Conservation (phyloP, 2,329 filamentous ascomycete species). For the Beauveria bassiana region DNA sequence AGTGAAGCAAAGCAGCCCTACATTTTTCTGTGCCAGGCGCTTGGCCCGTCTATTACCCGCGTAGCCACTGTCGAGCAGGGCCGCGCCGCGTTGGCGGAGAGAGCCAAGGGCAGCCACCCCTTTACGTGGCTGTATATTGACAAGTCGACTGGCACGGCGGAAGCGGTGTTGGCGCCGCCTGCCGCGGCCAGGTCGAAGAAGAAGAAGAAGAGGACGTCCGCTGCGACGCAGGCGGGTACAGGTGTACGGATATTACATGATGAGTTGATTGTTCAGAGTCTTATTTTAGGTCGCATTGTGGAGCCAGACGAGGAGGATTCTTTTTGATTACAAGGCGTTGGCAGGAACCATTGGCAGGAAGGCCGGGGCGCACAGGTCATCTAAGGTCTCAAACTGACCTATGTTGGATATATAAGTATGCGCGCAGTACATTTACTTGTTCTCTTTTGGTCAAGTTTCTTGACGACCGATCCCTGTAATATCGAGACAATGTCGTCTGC, state of each 20-base stretch:
- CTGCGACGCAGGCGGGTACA: conserved; percentile 17
- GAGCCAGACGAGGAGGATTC: conserved; percentile 43
- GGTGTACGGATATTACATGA: conserved; percentile 65
- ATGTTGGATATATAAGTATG: background rate
- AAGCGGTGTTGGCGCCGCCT: conserved; percentile 35
- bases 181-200: conserved; percentile 28
- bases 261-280: conserved; percentile 84
- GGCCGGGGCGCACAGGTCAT: background rate
- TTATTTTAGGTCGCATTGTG: conserved; percentile 76
- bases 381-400: background rate
- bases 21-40: conserved; percentile 68
- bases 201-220: conserved; percentile 29
- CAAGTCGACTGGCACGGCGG: conserved; percentile 48
- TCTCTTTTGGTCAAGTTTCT: too few relatives aligned
- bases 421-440: too few relatives aligned
- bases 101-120: conserved; percentile 35
- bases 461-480: too few relatives aligned
- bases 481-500: too few relatives aligned
- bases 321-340: conserved; percentile 9
- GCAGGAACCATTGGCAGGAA: background rate
- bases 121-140: conserved; percentile 81
- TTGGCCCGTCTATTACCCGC: conserved; percentile 65
- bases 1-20: conserved; percentile 63
- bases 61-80: conserved; percentile 62
- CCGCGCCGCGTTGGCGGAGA: conserved; percentile 45